Percentiles rank a stretch among this genome's conserved stretches.
phyloP scores from a whole-genome alignment of 176 grass and related monocot genomes.

The Cenchrus americanus region DNA sequence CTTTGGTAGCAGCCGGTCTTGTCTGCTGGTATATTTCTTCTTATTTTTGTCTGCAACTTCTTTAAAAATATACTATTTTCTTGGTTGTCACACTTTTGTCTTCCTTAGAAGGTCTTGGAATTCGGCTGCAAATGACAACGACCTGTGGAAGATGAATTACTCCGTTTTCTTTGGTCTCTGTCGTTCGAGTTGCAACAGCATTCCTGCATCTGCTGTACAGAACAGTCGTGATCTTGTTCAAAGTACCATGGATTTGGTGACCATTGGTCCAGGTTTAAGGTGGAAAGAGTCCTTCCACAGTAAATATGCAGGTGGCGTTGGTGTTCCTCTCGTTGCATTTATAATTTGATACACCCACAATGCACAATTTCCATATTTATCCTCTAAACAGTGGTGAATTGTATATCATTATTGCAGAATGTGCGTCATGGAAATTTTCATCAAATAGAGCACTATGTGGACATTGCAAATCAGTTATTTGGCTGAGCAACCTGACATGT shows the following conservation, averaged over 20 bases:
- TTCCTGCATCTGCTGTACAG: slow-evolving; percentile 22
- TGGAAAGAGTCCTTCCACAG: slow-evolving; percentile 63
- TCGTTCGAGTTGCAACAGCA: slow-evolving; percentile 3
- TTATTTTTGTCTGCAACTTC: not conserved
- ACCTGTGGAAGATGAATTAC: slow-evolving; percentile 72
- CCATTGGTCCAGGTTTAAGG: slow-evolving; percentile 33
- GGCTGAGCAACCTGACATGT: slow-evolving; percentile 74
- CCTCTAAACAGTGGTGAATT: slow-evolving; percentile 21
- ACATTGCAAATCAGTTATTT: slow-evolving; percentile 66
- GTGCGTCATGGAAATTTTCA: slow-evolving; percentile 38
- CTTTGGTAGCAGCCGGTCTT: slow-evolving; percentile 64
- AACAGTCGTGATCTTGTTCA: slow-evolving; percentile 26
- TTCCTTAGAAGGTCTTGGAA: slow-evolving; percentile 82
- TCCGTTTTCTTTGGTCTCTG: slow-evolving; percentile 57
- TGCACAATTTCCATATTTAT: not conserved
- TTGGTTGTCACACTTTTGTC: slow-evolving; percentile 26
- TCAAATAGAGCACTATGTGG: slow-evolving; percentile 73
- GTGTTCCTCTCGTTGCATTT: not conserved
- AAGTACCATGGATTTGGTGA: slow-evolving; percentile 13
- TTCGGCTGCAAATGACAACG: slow-evolving; percentile 71
- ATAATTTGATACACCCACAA: not conserved
- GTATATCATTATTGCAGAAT: slow-evolving; percentile 42
- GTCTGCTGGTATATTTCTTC: slow-evolving; percentile 73
- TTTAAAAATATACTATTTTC: slow-evolving; percentile 7
- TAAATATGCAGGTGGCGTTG: slow-evolving; percentile 54